phyloP scores from a whole-genome alignment of 306 rosid species.

The Corylus heterophylla region DNA sequence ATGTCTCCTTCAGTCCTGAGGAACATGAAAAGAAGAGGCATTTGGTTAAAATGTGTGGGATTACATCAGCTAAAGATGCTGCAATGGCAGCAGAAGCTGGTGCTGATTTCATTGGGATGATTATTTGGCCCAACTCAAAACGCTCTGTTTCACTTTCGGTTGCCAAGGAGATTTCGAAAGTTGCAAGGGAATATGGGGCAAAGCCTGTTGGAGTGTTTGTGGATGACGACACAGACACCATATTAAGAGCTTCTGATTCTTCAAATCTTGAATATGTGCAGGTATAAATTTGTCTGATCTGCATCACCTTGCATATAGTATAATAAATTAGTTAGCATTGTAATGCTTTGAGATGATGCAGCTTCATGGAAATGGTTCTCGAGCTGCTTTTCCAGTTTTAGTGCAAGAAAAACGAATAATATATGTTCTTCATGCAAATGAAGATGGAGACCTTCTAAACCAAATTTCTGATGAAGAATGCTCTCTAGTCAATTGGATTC shows the following conservation, averaged over 20 bases:
- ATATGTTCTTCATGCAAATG: slow-evolving; percentile 85
- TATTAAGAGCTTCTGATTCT: slow-evolving; percentile 63
- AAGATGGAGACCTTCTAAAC: slow-evolving; percentile 66
- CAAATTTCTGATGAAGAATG: slow-evolving; percentile 60
- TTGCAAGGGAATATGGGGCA: slow-evolving; percentile 77
- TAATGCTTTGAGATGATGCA: slow-evolving; percentile 41
- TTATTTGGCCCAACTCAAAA: slow-evolving; percentile 88
- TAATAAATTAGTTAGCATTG: slow-evolving; percentile 16
- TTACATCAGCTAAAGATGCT: slow-evolving; percentile 88
- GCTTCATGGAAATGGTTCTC: slow-evolving; percentile 89
- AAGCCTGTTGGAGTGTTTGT: slow-evolving; percentile 95
- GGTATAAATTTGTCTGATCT: slow-evolving; percentile 39
- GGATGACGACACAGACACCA: slow-evolving; percentile 73
- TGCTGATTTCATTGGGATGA: slow-evolving; percentile 93
- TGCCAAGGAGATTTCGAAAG: slow-evolving; percentile 89
- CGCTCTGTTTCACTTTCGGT: slow-evolving; percentile 78
- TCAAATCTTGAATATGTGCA: slow-evolving; percentile 79
- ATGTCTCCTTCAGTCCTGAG: slow-evolving; percentile 32
- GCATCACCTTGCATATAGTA: background rate
- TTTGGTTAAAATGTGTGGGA: slow-evolving; percentile 93
- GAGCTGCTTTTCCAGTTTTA: slow-evolving; percentile 62
- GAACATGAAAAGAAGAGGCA: slow-evolving; percentile 46
- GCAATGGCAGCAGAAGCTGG: slow-evolving; percentile 96
- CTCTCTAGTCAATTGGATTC: slow-evolving; percentile 79
- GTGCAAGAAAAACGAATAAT: slow-evolving; percentile 57